Conservation (phyloP, 495 filamentous ascomycete species). For the Penicillium lividum region DNA sequence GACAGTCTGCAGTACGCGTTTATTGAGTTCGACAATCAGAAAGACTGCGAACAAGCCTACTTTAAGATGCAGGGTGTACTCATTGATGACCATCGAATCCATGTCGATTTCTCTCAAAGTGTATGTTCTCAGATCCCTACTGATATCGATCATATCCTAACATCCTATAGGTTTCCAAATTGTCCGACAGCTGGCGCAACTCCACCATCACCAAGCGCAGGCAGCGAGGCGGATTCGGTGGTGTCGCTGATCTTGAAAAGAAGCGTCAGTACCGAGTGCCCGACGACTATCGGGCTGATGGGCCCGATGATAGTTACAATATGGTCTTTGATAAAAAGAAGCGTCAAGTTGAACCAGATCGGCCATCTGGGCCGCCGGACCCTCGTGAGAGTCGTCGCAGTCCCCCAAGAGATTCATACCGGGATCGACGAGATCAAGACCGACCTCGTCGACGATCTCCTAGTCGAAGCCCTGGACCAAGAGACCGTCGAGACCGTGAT, state of each 20-base stretch:
- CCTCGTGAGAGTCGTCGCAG: slow-evolving; percentile 19
- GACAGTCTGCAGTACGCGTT: slow-evolving; percentile 98
- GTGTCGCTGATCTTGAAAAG: slow-evolving; percentile 82
- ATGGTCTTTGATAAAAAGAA: slow-evolving; percentile 78
- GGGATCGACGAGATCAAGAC: slow-evolving; percentile 33
- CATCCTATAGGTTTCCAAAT: slow-evolving; percentile 62
- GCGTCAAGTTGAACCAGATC: slow-evolving; percentile 46
- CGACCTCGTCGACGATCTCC: slow-evolving; percentile 40
- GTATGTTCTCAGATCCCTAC: slow-evolving; percentile 46
- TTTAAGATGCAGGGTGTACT: slow-evolving; percentile 97
- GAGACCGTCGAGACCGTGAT: slow-evolving; percentile 34
- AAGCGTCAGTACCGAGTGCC: slow-evolving; percentile 79
- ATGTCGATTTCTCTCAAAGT: slow-evolving; percentile 98
- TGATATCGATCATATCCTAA: slow-evolving; percentile 22
- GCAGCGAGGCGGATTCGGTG: slow-evolving; percentile 82
- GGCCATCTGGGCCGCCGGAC: slow-evolving; percentile 1
- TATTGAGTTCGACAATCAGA: slow-evolving; percentile 92
- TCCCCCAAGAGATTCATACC: slow-evolving; percentile 25
- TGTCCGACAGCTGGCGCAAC: slow-evolving; percentile 88
- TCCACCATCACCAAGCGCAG: slow-evolving; percentile 82
- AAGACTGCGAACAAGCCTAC: slow-evolving; percentile 92
- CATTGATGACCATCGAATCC: slow-evolving; percentile 96
- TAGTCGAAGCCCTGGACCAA: slow-evolving; percentile 53
- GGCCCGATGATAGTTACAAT: slow-evolving; percentile 58
- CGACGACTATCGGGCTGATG: slow-evolving; percentile 54